Base-by-base conservation (phyloP, 768 basidiomycete genomes). In the Mycena polygramma region DNA sequence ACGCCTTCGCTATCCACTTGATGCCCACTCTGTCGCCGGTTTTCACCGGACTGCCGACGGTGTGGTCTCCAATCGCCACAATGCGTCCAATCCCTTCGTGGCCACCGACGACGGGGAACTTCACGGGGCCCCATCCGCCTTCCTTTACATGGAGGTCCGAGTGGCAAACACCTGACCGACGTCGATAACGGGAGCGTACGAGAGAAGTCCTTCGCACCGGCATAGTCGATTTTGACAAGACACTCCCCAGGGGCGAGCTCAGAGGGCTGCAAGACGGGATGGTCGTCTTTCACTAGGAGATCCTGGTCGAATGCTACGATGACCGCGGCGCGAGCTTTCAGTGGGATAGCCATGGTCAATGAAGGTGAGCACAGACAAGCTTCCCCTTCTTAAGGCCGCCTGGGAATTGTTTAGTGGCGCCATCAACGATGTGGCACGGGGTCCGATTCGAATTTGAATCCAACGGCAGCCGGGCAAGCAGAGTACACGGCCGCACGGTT, bases 11-110 rank as follows among this genome's bases (percentile, higher is more conserved):
- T 81, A 90, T 81, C 91, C 91, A 92, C 78, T 95, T 95, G 79
- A 94, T 83, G 4, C 94, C 94, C 45, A 94, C 93, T 13, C 91
- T 84, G 70, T 94, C 92, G 24, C 94, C 94, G 36, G 94, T 71
- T 75, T 92, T 89, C 63, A 93, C 83, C 75, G 48, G 83, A 81
- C 66, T 79, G 20, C 57, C 80, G 68, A 71, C 68, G 1, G 90
- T 89, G 76, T 90, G 82, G 10, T 84, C 86, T 9, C 89, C 94
- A 74, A 96, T 92, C 36, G 94, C 94, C 22, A 95, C 91, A 53
- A 96, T 81, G 51, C 83, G 81, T 7, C 94, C 94, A 26, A 94
- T 89, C 46, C 94, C 94, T 79, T 94, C 91, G 79, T 95, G 94
- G 0, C 94, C 93, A 15, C 91, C 92, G 60, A 94, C 83, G 45